Evolutionary conservation across 208 protist genomes (phyloP), one percentile per base, ranked within the genome.

Genomic region (Phytomonas francai): DNA sequence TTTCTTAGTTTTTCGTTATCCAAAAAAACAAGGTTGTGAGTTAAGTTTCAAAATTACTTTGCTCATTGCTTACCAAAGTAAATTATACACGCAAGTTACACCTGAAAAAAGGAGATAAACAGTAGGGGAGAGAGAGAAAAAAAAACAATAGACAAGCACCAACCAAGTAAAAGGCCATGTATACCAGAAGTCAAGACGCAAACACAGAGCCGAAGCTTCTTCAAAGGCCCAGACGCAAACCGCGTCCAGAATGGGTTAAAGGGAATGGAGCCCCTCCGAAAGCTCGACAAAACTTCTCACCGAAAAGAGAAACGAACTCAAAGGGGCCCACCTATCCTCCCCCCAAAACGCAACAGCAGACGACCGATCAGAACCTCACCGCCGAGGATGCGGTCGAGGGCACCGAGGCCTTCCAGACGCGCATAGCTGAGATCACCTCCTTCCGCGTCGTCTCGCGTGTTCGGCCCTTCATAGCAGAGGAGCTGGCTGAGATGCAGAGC

Each of bases 381-480:
- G 57, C 25, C 59, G 27, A 4, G 14, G 83, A 91, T 34, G 84
- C 85, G 6, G 67, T 75, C 27, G 89, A 90, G 68, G 77, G 74
- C 28, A 92, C 84, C 8, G 83, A 80, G 7, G 89, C 78, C 8
- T 95, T 95, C 69, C 80, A 84, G 64, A 83, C 84, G 63, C 84
- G 89, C 57, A 77, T 84, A 64, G 87, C 88, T 6, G 86, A 93
- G 74, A 96, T 96, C 70, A 94, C 88, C 8, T 84, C 84, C 0
- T 96, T 96, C 74, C 80, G 81, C 60, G 91, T 96, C 11, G 85
- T 88, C 62, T 74, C 88, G 29, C 87, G 91, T 29, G 86, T 96
- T 31, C 85, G 91, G 0, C 91, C 91, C 6, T 96, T 96, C 64
- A 96, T 96, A 67, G 61, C 64, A 36, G 86, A 94, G 72, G 91